phyloP scores from a whole-genome alignment of 495 filamentous ascomycete genomes.

The Parathielavia appendiculata region DNA sequence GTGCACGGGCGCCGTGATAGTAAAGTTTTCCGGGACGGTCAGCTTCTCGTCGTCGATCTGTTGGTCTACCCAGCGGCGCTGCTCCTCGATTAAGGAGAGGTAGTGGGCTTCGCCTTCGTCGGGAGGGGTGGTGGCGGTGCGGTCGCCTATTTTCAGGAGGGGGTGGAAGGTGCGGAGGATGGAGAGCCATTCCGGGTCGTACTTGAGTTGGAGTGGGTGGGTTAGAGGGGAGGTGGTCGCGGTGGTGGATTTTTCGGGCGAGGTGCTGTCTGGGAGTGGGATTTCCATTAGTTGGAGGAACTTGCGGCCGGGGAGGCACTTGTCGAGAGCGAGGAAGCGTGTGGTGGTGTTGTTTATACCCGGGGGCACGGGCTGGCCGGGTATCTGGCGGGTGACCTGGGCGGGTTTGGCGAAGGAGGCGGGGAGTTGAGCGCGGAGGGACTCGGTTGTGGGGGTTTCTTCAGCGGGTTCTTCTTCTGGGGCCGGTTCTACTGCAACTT shows the following conservation, averaged over 20 bases:
- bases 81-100: conserved; percentile 53
- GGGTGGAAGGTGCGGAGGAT: conserved; percentile 76
- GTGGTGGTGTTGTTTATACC: conserved; percentile 70
- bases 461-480: conserved; percentile 1
- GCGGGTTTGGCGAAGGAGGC: conserved; percentile 53
- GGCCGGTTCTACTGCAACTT: conserved; percentile 15
- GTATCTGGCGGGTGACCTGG: conserved; percentile 25
- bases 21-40: conserved; percentile 69
- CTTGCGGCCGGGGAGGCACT: conserved; percentile 69
- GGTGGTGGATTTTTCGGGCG: conserved; percentile 4
- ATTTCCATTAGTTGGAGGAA: conserved; percentile 76
- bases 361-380: conserved; percentile 44
- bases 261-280: conserved; percentile 28
- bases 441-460: conserved; percentile 35
- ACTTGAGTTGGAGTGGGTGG: conserved; percentile 51
- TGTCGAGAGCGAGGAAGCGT: conserved; percentile 84
- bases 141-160: conserved; percentile 55
- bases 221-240: not conserved
- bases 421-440: conserved; percentile 61
- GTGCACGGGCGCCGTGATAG: conserved; percentile 66
- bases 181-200: conserved; percentile 93
- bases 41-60: conserved; percentile 59
- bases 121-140: conserved; percentile 38
- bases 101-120: conserved; percentile 64
- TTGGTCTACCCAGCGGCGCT: conserved; percentile 70